Conservation (phyloP, 1,284 basidiomycete genomes). For the Cryptococcus maquisensis region DNA sequence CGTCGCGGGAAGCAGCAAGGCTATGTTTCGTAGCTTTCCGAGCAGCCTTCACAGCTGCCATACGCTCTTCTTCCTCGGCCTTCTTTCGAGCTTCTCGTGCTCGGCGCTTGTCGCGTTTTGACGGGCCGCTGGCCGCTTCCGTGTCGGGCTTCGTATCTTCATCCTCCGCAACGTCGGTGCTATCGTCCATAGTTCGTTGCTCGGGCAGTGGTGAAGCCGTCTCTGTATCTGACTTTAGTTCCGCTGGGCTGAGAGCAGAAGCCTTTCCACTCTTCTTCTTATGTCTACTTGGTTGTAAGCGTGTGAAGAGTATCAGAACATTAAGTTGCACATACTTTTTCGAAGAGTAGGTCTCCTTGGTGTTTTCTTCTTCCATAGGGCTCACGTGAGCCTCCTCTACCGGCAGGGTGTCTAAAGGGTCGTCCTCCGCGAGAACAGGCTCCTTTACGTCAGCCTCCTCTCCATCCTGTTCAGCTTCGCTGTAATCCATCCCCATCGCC, state of each 20-base stretch:
- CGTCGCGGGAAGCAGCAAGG: no score
- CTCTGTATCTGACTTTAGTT: no score
- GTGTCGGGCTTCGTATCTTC: constrained; percentile 4
- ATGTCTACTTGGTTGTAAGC: neutral
- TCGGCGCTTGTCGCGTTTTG: constrained; percentile 76
- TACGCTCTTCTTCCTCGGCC: constrained; percentile 48
- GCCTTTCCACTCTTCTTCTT: constrained; percentile 19
- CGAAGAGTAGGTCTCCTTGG: constrained; percentile 4
- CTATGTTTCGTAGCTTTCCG: constrained; percentile 27
- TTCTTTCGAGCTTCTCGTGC: constrained; percentile 74
- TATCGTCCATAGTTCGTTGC: constrained; percentile 23
- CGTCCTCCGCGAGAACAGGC: neutral
- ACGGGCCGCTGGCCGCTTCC: constrained; percentile 39
- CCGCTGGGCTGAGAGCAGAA: no score
- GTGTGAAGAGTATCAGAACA: neutral
- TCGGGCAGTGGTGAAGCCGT: constrained; percentile 5
- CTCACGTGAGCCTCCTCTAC: constrained; percentile 13
- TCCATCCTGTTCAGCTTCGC: constrained; percentile 21
- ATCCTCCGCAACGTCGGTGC: constrained; percentile 4
- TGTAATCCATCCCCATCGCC: constrained; percentile 13
- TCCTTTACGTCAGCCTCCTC: constrained; percentile 17
- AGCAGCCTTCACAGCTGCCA: constrained; percentile 26
- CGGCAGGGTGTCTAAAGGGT: constrained; percentile 14
- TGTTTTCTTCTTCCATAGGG: constrained; percentile 12
- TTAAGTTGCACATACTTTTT: constrained; percentile 11